phyloP scores from a whole-genome alignment of 176 grass and related monocot species.

The Carex scoparia region DNA sequence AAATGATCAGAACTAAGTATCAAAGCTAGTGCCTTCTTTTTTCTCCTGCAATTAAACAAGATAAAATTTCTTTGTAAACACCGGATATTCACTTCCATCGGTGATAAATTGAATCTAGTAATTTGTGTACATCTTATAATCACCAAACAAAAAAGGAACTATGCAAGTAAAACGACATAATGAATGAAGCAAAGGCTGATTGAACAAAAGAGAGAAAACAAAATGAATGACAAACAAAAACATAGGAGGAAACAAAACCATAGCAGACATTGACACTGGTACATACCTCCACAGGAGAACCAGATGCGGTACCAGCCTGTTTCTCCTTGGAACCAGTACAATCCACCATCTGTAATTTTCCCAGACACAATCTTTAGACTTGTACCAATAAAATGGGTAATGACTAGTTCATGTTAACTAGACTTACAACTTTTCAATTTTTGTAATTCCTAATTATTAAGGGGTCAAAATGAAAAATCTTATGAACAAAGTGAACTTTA shows the following conservation, averaged over 20 bases:
- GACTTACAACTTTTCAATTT: neutral
- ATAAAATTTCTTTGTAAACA: neutral
- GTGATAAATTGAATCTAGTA: neutral
- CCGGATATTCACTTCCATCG: neutral
- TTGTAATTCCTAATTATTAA: neutral
- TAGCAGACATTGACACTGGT: neutral
- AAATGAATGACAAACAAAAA: neutral
- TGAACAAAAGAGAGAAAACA: conserved; percentile 4
- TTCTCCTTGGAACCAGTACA: neutral
- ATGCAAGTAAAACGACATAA: neutral
- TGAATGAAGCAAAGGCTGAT: neutral
- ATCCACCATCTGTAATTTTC: neutral
- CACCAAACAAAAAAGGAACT: neutral
- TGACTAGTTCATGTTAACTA: neutral
- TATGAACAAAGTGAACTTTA: neutral
- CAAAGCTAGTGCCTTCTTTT: neutral
- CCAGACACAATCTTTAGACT: neutral
- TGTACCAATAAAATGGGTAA: neutral
- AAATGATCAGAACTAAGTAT: neutral
- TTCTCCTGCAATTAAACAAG: neutral
- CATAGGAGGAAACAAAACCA: neutral
- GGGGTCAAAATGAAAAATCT: neutral
- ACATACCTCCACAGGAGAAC: neutral
- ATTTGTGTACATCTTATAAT: neutral
- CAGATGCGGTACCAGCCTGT: neutral